Percentiles rank a stretch among this genome's conserved stretches.
These are phyloP conservation scores for Raphanus raphanistrum DNA, from an alignment of 345 rosid genomes.

Conservation along the genomic window DNA sequence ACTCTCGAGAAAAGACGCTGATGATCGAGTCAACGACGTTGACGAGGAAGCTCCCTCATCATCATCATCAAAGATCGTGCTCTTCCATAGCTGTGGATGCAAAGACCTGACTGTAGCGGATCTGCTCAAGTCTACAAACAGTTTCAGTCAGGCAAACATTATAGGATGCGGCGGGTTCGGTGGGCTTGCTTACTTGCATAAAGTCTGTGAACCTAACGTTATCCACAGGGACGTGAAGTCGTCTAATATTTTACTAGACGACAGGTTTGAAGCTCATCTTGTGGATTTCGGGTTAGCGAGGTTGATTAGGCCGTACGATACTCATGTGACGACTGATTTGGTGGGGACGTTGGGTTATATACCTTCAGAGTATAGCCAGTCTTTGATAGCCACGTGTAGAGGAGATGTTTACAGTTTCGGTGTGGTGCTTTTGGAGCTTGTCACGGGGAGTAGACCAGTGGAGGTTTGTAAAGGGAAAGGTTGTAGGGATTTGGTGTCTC, in stretches of 20 bases:
- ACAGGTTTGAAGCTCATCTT: constrained; percentile 83
- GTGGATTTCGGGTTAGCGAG: constrained; percentile 97
- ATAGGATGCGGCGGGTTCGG: constrained; percentile 99
- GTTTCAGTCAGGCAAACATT: constrained; percentile 86
- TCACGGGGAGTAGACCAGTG: constrained; percentile 85
- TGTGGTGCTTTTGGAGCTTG: constrained; percentile 88
- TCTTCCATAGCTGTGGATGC: constrained; percentile 71
- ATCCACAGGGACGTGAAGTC: constrained; percentile 92
- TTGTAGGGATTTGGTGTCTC: constrained; percentile 80
- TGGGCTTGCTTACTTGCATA: constrained; percentile 87
- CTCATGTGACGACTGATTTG: constrained; percentile 94
- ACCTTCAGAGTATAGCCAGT: constrained; percentile 92
- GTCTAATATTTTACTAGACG: constrained; percentile 82
- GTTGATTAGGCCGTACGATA: constrained; percentile 80
- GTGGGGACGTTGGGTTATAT: constrained; percentile 96
- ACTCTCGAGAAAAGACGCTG: constrained; percentile 52
- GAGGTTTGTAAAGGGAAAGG: constrained; percentile 89
- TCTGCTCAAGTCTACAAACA: constrained; percentile 77
- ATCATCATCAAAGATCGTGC: constrained; percentile 67
- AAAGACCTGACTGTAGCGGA: constrained; percentile 70
- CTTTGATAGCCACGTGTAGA: constrained; percentile 82
- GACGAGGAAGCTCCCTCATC: constrained; percentile 46
- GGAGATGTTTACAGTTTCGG: constrained; percentile 97
- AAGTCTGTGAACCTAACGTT: constrained; percentile 75
- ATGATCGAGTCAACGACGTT: constrained; percentile 49